These are phyloP conservation scores for Sporothrix protearum DNA, from an alignment of 2,329 filamentous ascomycete species.

Conservation along the genomic window DNA sequence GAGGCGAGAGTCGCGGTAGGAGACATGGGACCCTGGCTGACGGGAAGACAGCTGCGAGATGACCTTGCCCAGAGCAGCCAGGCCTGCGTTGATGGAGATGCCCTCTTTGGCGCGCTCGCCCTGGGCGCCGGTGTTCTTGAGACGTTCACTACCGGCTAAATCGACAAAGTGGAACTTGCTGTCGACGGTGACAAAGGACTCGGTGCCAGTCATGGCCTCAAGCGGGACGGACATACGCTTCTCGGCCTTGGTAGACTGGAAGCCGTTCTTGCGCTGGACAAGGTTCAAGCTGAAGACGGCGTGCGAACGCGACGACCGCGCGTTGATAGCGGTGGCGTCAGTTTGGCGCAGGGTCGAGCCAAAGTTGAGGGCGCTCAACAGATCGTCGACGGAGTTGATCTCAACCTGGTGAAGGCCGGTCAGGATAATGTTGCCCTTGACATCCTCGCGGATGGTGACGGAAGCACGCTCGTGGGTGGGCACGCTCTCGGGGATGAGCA, in stretches of 20 bases:
- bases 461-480: conserved; percentile 65
- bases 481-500: conserved; percentile 73
- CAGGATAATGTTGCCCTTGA: conserved; percentile 88
- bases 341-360: conserved; percentile 94
- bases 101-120: conserved; percentile 93
- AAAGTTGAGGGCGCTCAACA: conserved; percentile 84
- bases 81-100: conserved; percentile 95
- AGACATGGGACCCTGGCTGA: conserved; percentile 82
- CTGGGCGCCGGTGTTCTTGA: conserved; percentile 96
- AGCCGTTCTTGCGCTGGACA: conserved; percentile 71
- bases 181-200: conserved; percentile 77
- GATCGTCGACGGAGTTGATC: conserved; percentile 86
- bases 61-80: conserved; percentile 93
- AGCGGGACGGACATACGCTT: conserved; percentile 85
- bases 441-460: conserved; percentile 92
- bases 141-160: conserved; percentile 88
- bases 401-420: conserved; percentile 85
- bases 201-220: conserved; percentile 69
- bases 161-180: conserved; percentile 99
- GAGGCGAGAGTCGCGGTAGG: conserved; percentile 95
- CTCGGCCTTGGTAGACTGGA: conserved; percentile 55
- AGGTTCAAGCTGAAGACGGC: conserved; percentile 96
- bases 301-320: conserved; percentile 94
- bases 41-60: conserved; percentile 96
- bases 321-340: conserved; percentile 94